These are phyloP conservation scores for Carex sylvatica DNA, from an alignment of 202 grass and related monocot species.

Conservation along the genomic window DNA sequence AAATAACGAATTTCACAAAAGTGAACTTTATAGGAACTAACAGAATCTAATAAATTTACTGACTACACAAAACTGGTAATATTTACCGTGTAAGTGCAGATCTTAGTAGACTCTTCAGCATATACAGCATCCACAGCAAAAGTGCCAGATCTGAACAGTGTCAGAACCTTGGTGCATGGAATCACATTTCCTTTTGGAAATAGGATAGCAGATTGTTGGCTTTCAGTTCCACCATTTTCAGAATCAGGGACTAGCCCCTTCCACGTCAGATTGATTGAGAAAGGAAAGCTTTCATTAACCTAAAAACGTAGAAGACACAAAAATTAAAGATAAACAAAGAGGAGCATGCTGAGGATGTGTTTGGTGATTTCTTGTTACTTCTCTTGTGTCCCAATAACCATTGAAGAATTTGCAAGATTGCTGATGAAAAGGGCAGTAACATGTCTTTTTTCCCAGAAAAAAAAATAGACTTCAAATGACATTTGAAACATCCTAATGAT, in stretches of 20 bases:
- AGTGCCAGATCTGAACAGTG: constrained; percentile 48
- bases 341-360: neutral
- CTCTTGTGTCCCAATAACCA: neutral
- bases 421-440: too few species aligned
- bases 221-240: constrained; percentile 30
- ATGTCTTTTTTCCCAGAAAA: too few species aligned
- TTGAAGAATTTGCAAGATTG: neutral
- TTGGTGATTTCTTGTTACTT: neutral
- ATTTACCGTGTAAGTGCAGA: constrained; percentile 72
- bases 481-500: neutral
- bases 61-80: neutral
- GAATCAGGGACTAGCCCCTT: constrained; percentile 39
- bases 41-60: neutral
- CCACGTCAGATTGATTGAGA: constrained; percentile 69
- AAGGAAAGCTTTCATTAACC: constrained; percentile 82
- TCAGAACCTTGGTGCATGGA: constrained; percentile 62
- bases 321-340: constrained; percentile 10
- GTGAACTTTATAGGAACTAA: constrained; percentile 13
- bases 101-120: constrained; percentile 41
- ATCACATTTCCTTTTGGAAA: constrained; percentile 65
- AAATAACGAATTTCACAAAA: neutral
- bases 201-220: constrained; percentile 47
- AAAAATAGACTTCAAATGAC: neutral
- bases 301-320: constrained; percentile 25
- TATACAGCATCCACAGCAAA: constrained; percentile 63